Evolutionary conservation across 2,329 filamentous ascomycete species (phyloP).

Genomic region (Paraphoma sp.): DNA sequence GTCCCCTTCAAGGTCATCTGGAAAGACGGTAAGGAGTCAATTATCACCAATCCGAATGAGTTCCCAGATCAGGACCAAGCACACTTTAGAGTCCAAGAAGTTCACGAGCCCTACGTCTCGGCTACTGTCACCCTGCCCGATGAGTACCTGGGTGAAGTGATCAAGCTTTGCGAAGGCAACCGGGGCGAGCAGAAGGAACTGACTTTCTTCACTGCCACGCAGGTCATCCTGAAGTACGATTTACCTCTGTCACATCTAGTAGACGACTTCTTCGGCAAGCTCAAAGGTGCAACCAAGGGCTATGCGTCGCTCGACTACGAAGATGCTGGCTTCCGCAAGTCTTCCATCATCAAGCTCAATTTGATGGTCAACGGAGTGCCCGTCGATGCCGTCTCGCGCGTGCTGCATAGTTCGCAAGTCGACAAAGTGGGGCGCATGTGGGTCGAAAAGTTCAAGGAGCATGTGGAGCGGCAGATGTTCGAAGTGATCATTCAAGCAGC

Average conservation of each 20-base stretch:
- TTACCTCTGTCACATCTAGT: conserved; percentile 88
- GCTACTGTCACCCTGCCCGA: conserved; percentile 91
- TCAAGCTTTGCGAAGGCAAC: conserved; percentile 91
- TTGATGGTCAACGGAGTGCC: conserved; percentile 91
- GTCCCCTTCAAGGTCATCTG: conserved; percentile 89
- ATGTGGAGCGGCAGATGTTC: conserved; percentile 96
- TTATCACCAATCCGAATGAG: conserved; percentile 84
- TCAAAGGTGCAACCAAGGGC: conserved; percentile 92
- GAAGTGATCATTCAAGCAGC: conserved; percentile 95
- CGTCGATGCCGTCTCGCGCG: conserved; percentile 91
- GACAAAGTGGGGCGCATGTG: conserved; percentile 82
- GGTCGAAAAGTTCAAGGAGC: conserved; percentile 96
- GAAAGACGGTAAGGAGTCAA: conserved; percentile 75
- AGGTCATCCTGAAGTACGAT: conserved; percentile 94
- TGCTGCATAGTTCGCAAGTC: conserved; percentile 83
- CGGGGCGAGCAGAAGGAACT: conserved; percentile 86
- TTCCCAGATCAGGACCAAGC: conserved; percentile 78
- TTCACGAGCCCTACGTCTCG: conserved; percentile 77
- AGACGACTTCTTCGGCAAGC: conserved; percentile 95
- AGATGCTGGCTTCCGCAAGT: conserved; percentile 84
- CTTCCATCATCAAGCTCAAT: conserved; percentile 86
- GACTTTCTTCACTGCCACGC: conserved; percentile 88
- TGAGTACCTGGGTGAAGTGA: conserved; percentile 91
- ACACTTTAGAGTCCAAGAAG: conserved; percentile 61
- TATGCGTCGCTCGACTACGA: conserved; percentile 98